phyloP scores from a whole-genome alignment of 1,139 yeast genomes.

The Geotrichum restrictum region DNA sequence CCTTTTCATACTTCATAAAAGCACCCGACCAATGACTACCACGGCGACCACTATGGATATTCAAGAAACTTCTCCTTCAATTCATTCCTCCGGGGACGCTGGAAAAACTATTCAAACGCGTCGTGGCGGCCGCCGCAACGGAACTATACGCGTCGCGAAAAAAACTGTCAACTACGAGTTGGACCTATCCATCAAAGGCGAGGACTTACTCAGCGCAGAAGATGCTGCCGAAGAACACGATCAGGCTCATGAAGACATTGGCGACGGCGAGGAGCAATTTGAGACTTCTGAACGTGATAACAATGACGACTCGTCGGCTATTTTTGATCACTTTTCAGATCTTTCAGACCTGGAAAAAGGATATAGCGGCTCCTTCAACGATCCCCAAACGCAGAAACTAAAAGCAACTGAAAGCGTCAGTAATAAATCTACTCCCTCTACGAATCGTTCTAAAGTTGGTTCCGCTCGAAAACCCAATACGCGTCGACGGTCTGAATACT shows the following conservation, averaged over 20 bases:
- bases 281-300: not conserved
- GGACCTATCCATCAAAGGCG: not conserved
- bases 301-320: not conserved
- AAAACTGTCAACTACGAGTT: not conserved
- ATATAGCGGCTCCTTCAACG: not conserved
- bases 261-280: not conserved
- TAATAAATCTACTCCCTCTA: not conserved
- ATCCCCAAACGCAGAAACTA: not conserved
- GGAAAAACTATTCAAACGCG: not conserved
- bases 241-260: not conserved
- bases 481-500: not conserved
- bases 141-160: not conserved
- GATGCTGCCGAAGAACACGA: not conserved
- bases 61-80: no score
- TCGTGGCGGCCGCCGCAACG: not conserved
- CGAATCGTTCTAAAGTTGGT: not conserved
- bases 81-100: no score
- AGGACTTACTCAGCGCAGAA: not conserved
- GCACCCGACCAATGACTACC: no score
- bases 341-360: not conserved
- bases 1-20: no score
- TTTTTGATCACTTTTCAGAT: not conserved
- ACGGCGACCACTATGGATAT: no score
- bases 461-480: not conserved
- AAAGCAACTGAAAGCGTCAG: no score